Evolutionary conservation across 768 basidiomycete species (phyloP).

Genomic region (Psilocybe subaeruginosa): DNA sequence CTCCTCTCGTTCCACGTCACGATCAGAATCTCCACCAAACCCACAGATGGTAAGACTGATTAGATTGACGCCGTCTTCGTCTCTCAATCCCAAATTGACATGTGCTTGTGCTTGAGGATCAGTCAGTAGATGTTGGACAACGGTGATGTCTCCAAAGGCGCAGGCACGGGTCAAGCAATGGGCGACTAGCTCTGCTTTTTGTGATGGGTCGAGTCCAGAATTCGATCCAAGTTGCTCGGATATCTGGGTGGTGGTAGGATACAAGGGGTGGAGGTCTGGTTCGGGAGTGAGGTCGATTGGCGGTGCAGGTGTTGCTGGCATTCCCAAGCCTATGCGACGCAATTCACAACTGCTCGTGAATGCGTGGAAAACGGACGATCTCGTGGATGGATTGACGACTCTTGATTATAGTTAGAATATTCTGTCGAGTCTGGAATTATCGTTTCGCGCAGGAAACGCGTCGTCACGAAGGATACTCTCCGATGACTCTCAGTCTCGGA

Average conservation of each 20-base stretch:
- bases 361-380: not conserved
- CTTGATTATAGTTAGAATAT: not conserved
- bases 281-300: slow-evolving; percentile 65
- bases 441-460: slow-evolving; percentile 1
- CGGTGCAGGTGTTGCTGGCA: slow-evolving; percentile 26
- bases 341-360: not conserved
- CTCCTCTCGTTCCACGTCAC: slow-evolving; percentile 90
- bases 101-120: slow-evolving; percentile 68
- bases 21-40: slow-evolving; percentile 79
- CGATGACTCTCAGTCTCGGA: not conserved
- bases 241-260: slow-evolving; percentile 70
- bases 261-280: slow-evolving; percentile 80
- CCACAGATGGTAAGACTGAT: slow-evolving; percentile 80
- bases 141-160: slow-evolving; percentile 73
- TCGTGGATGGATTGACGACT: not conserved
- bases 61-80: slow-evolving; percentile 86
- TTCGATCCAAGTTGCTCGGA: slow-evolving; percentile 63
- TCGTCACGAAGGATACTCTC: not conserved
- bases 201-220: slow-evolving; percentile 67
- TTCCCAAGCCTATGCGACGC: slow-evolving; percentile 9
- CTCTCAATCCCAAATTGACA: slow-evolving; percentile 70
- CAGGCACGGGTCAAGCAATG: slow-evolving; percentile 80
- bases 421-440: not conserved
- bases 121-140: slow-evolving; percentile 72
- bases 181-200: slow-evolving; percentile 70